These are phyloP conservation scores for Malus hybrid DNA, from an alignment of 331 rosid genomes.

Conservation along the genomic window DNA sequence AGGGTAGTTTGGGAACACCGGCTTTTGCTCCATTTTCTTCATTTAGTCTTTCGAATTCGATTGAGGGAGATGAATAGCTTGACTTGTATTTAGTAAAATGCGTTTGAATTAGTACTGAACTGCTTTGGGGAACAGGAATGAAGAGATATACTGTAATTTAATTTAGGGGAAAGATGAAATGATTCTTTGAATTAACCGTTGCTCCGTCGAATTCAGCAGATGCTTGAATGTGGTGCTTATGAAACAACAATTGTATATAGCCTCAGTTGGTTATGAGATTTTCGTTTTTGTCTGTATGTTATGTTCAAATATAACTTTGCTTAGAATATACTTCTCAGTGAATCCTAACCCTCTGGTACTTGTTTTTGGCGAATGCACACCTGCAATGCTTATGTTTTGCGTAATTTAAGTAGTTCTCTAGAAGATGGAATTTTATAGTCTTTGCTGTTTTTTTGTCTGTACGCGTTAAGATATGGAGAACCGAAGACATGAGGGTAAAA, in stretches of 20 bases:
- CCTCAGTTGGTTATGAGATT: not conserved
- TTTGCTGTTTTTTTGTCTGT: not conserved
- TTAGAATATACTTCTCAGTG: not conserved
- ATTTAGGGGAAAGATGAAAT: not conserved
- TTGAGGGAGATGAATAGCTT: constrained; percentile 1
- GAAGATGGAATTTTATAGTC: not conserved
- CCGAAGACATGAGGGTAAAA: not conserved
- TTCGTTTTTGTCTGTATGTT: not conserved
- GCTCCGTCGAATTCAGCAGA: not conserved
- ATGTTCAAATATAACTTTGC: not conserved
- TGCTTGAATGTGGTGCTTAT: not conserved
- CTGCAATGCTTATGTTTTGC: not conserved
- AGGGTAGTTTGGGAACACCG: constrained; percentile 14
- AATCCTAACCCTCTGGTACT: not conserved
- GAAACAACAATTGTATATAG: not conserved
- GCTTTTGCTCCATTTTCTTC: not conserved
- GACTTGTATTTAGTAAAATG: not conserved
- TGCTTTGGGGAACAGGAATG: not conserved
- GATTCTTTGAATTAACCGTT: not conserved
- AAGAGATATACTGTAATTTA: not conserved
- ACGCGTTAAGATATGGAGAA: not conserved
- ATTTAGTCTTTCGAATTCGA: not conserved
- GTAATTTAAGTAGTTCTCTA: not conserved
- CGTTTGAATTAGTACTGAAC: not conserved
- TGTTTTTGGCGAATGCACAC: not conserved